Percentiles rank a stretch among this genome's conserved stretches.
phyloP scores from a whole-genome alignment of 805 yeast species.

The Schwanniomyces vanrijiae region DNA sequence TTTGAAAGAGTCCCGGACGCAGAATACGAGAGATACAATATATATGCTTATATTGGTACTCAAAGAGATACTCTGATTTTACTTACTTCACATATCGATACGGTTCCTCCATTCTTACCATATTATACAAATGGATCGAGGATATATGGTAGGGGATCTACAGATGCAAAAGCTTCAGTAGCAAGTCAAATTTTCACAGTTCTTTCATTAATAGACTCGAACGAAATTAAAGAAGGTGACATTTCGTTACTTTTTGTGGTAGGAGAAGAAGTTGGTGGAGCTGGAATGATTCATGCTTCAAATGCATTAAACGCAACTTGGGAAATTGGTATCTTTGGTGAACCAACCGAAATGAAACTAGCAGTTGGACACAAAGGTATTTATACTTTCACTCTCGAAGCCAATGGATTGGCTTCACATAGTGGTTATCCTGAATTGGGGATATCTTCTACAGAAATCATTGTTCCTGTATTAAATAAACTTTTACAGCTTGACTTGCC shows the following conservation, averaged over 20 bases:
- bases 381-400: constrained; percentile 39
- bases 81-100: constrained; percentile 67
- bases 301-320: constrained; percentile 43
- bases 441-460: constrained; percentile 56
- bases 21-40: constrained; percentile 39
- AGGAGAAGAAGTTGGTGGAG: constrained; percentile 70
- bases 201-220: constrained; percentile 41
- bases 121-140: constrained; percentile 47
- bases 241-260: constrained; percentile 60
- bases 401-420: constrained; percentile 61
- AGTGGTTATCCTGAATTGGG: constrained; percentile 74
- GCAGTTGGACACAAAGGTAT: constrained; percentile 73
- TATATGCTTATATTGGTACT: constrained; percentile 56
- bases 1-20: constrained; percentile 9
- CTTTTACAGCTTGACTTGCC: constrained; percentile 50
- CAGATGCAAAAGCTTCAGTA: constrained; percentile 72
- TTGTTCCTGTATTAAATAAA: constrained; percentile 50
- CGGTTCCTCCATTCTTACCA: constrained; percentile 66
- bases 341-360: constrained; percentile 68
- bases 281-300: constrained; percentile 56
- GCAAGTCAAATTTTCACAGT: constrained; percentile 61
- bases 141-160: constrained; percentile 66
- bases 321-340: constrained; percentile 69
- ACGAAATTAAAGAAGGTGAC: constrained; percentile 51
- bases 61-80: constrained; percentile 48